Conservation (phyloP, 495 filamentous ascomycete genomes). For the Lasiosphaeriaceae sp. region DNA sequence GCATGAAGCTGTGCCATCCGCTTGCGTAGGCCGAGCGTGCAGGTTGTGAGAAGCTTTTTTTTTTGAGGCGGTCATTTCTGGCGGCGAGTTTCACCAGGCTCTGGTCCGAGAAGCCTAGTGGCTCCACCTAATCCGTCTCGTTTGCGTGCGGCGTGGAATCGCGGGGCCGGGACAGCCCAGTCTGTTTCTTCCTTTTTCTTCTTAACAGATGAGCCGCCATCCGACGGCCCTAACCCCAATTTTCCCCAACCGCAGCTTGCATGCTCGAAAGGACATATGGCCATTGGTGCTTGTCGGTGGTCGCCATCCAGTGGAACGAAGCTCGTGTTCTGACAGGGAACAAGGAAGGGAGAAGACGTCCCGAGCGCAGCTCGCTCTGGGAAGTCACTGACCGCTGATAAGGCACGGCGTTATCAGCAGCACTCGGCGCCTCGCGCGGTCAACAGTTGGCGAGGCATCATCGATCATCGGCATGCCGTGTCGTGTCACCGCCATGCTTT, state of each 20-base stretch:
- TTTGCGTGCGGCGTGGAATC: conserved; percentile 4
- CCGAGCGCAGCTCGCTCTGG: not conserved
- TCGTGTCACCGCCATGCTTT: not conserved
- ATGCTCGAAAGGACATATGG: not conserved
- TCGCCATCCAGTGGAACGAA: not conserved
- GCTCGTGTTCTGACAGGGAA: not conserved
- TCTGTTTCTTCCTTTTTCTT: conserved; percentile 11
- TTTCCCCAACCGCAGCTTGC: conserved; percentile 17
- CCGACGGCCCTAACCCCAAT: conserved; percentile 14
- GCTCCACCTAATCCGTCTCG: conserved; percentile 13
- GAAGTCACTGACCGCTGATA: conserved; percentile 7
- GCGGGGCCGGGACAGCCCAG: conserved; percentile 12
- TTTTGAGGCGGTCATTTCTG: not conserved
- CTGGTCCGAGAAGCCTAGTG: conserved; percentile 13
- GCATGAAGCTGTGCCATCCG: conserved; percentile 5
- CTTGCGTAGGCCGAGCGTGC: not conserved
- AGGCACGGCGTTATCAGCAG: conserved; percentile 2
- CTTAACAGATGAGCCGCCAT: conserved; percentile 16
- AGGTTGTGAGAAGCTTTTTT: not conserved
- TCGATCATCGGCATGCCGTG: conserved; percentile 3
- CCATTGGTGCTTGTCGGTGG: not conserved
- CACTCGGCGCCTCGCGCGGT: not conserved
- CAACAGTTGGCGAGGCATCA: conserved; percentile 2
- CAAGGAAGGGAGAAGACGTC: not conserved
- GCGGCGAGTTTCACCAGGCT: not conserved